These are phyloP conservation scores for Rhizoclosmatium sp. DNA, from an alignment of 192 early-diverging fungal genomes.

Conservation along the genomic window DNA sequence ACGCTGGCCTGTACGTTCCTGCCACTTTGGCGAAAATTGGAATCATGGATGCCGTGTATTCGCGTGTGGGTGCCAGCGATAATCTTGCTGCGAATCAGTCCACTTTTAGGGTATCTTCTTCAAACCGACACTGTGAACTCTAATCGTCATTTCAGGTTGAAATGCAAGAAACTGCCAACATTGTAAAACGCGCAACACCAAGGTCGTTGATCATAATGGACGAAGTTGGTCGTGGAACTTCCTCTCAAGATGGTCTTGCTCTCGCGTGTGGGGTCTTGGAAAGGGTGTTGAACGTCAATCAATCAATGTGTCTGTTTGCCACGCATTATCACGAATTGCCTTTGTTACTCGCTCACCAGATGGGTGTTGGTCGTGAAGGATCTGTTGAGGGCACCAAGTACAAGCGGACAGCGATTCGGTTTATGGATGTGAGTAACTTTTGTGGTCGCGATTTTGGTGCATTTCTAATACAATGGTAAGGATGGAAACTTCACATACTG, in stretches of 20 bases:
- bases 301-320: constrained; percentile 73
- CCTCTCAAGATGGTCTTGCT: constrained; percentile 74
- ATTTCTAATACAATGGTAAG: constrained; percentile 30
- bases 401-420: constrained; percentile 31
- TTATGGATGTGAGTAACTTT: constrained; percentile 3
- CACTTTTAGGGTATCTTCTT: constrained; percentile 70
- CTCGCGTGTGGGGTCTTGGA: constrained; percentile 73
- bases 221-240: constrained; percentile 83
- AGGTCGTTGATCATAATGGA: constrained; percentile 75
- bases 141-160: constrained; percentile 56
- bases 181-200: constrained; percentile 69
- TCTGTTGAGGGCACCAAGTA: constrained; percentile 7
- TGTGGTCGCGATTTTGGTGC: background rate
- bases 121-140: background rate
- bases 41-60: constrained; percentile 74
- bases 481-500: constrained; percentile 63
- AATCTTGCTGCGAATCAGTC: constrained; percentile 71
- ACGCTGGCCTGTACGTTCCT: constrained; percentile 79
- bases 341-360: constrained; percentile 23
- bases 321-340: constrained; percentile 82
- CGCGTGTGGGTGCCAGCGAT: constrained; percentile 78
- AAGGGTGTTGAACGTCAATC: constrained; percentile 58
- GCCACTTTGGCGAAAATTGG: constrained; percentile 68
- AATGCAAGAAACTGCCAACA: constrained; percentile 73
- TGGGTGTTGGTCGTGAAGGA: constrained; percentile 1